These are phyloP conservation scores for Zarea fungicola DNA, from an alignment of 2,329 filamentous ascomycete species.

Conservation along the genomic window DNA sequence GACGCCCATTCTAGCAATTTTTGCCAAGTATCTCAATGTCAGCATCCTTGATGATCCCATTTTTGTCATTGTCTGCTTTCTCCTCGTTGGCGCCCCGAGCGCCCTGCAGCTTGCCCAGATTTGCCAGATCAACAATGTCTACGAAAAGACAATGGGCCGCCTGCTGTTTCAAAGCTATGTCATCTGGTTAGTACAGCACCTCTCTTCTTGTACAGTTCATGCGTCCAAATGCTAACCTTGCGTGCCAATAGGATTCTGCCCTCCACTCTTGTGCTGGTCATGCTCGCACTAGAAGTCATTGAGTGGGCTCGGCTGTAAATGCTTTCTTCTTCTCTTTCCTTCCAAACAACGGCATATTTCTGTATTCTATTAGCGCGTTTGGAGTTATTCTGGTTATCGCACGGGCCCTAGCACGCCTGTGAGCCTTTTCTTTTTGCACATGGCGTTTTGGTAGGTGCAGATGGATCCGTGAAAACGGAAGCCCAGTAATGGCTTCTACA, in stretches of 20 bases:
- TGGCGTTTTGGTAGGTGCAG: slow-evolving; percentile 10
- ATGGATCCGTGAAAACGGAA: no score
- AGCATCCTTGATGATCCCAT: slow-evolving; percentile 97
- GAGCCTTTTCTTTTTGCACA: background rate
- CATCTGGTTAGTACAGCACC: slow-evolving; percentile 62
- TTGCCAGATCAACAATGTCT: slow-evolving; percentile 96
- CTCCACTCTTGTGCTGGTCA: slow-evolving; percentile 83
- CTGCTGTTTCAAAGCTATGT: slow-evolving; percentile 86
- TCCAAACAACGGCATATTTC: slow-evolving; percentile 13
- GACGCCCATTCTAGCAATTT: slow-evolving; percentile 80
- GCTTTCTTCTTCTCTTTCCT: slow-evolving; percentile 18
- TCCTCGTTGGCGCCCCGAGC: slow-evolving; percentile 88
- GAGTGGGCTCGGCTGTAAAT: slow-evolving; percentile 63
- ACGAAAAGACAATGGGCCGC: slow-evolving; percentile 88
- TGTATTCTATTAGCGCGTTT: slow-evolving; percentile 12
- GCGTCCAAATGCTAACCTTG: slow-evolving; percentile 22
- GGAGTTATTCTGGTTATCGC: background rate
- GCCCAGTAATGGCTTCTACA: no score
- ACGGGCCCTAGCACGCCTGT: slow-evolving; percentile 1
- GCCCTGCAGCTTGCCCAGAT: slow-evolving; percentile 95
- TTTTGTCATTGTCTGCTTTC: slow-evolving; percentile 95
- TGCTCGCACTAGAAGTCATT: slow-evolving; percentile 86
- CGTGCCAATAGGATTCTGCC: slow-evolving; percentile 77
- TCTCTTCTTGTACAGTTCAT: background rate
- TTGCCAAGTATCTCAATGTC: slow-evolving; percentile 85